phyloP scores from a whole-genome alignment of 2,329 filamentous ascomycete genomes.

The Furcasterigmium furcatum region DNA sequence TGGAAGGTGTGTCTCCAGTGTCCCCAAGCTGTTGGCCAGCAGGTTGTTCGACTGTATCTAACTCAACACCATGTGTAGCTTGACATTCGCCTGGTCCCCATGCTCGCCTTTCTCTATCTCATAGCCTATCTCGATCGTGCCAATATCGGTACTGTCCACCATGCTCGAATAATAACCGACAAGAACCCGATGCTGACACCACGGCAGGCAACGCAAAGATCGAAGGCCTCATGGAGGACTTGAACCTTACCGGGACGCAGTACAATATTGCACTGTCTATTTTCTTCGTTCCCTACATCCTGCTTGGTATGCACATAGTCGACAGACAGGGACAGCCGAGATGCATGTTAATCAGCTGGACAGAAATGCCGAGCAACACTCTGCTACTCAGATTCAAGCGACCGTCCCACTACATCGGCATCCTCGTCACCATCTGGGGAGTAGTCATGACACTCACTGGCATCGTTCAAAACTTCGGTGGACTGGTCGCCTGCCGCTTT shows the following conservation, averaged over 20 bases:
- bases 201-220: slow-evolving; percentile 46
- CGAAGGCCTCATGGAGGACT: slow-evolving; percentile 22
- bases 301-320: slow-evolving; percentile 47
- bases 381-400: slow-evolving; percentile 58
- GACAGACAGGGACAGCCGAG: no score
- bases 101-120: slow-evolving; percentile 56
- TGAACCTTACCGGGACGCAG: slow-evolving; percentile 48
- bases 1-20: no score
- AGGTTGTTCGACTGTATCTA: no score
- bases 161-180: not conserved
- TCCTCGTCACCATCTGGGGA: slow-evolving; percentile 54
- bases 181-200: slow-evolving; percentile 51
- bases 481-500: slow-evolving; percentile 18
- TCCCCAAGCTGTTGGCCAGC: no score
- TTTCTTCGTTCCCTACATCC: slow-evolving; percentile 57
- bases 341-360: no score
- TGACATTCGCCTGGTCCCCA: slow-evolving; percentile 24
- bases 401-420: slow-evolving; percentile 54
- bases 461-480: slow-evolving; percentile 19
- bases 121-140: slow-evolving; percentile 53
- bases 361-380: slow-evolving; percentile 60
- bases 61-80: no score
- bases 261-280: slow-evolving; percentile 50
- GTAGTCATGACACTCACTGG: slow-evolving; percentile 18
- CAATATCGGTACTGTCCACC: slow-evolving; percentile 35